phyloP scores from a whole-genome alignment of 192 early-diverging fungal species.

The Podila minutissima region DNA sequence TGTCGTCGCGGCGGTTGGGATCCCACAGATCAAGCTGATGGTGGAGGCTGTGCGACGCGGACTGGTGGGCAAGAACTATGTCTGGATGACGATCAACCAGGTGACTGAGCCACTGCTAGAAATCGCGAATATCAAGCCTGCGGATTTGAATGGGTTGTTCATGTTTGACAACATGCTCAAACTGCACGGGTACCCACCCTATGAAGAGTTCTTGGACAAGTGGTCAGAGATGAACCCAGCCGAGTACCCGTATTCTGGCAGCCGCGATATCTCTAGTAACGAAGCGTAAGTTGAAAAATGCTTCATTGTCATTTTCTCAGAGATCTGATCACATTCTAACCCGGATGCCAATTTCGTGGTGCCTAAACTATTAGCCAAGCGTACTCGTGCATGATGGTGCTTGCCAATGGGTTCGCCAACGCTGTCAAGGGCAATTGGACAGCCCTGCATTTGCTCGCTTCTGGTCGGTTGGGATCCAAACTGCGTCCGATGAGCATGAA shows the following conservation, averaged over 20 bases:
- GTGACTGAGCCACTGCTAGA: constrained; percentile 38
- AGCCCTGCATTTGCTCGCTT: constrained; percentile 20
- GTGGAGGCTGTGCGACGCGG: constrained; percentile 50
- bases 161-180: constrained; percentile 59
- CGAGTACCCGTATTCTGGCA: constrained; percentile 56
- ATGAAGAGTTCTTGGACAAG: constrained; percentile 55
- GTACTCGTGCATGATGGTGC: constrained; percentile 64
- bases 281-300: constrained; percentile 49
- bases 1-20: constrained; percentile 52
- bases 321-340: too few relatives aligned
- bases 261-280: constrained; percentile 55
- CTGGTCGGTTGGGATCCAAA: constrained; percentile 32
- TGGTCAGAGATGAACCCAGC: constrained; percentile 52
- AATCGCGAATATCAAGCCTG: constrained; percentile 25
- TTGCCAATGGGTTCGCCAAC: constrained; percentile 57
- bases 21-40: constrained; percentile 49
- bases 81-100: constrained; percentile 56
- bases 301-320: neutral
- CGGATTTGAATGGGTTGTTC: constrained; percentile 52
- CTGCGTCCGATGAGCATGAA: constrained; percentile 51
- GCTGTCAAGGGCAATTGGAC: constrained; percentile 41
- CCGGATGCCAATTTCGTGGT: neutral
- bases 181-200: constrained; percentile 57
- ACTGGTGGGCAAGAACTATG: constrained; percentile 46
- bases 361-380: constrained; percentile 45